Conservation (phyloP, 805 yeast species). For the Pichia eremophila region DNA sequence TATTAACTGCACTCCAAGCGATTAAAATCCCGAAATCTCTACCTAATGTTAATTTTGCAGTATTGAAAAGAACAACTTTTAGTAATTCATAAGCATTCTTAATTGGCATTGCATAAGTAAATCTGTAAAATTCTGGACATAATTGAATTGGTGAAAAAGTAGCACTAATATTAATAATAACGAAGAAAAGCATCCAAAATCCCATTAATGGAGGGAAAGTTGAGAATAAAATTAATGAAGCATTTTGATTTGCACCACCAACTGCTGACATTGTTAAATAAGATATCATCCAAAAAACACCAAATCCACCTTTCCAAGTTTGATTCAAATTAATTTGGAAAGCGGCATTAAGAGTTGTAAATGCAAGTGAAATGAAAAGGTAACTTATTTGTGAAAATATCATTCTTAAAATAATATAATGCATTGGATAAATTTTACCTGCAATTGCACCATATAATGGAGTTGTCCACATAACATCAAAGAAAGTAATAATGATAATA, state of each 20-base stretch:
- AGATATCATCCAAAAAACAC: slow-evolving; percentile 63
- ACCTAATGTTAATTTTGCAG: slow-evolving; percentile 40
- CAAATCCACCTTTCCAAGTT: slow-evolving; percentile 57
- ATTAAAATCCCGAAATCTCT: slow-evolving; percentile 15
- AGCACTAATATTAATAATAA: slow-evolving; percentile 58
- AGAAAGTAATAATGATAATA: slow-evolving; percentile 61
- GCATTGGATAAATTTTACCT: slow-evolving; percentile 30
- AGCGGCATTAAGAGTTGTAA: slow-evolving; percentile 53
- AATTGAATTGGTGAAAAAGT: slow-evolving; percentile 59
- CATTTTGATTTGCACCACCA: slow-evolving; percentile 66
- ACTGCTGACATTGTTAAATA: slow-evolving; percentile 66
- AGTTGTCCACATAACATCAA: slow-evolving; percentile 54
- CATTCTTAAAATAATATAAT: slow-evolving; percentile 45
- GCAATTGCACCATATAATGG: slow-evolving; percentile 44
- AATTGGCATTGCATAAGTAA: slow-evolving; percentile 62
- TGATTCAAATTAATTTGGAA: slow-evolving; percentile 52
- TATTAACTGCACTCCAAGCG: slow-evolving; percentile 16
- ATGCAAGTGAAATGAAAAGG: slow-evolving; percentile 48
- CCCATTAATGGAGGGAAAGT: slow-evolving; percentile 57
- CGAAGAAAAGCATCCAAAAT: slow-evolving; percentile 66
- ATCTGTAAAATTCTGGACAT: slow-evolving; percentile 46
- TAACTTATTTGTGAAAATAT: slow-evolving; percentile 41
- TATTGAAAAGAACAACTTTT: slow-evolving; percentile 48
- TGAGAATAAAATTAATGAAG: slow-evolving; percentile 42
- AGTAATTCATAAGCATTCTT: slow-evolving; percentile 55